Evolutionary conservation across 169 alveolate species (phyloP).

Genomic region (Babesia ovata): DNA sequence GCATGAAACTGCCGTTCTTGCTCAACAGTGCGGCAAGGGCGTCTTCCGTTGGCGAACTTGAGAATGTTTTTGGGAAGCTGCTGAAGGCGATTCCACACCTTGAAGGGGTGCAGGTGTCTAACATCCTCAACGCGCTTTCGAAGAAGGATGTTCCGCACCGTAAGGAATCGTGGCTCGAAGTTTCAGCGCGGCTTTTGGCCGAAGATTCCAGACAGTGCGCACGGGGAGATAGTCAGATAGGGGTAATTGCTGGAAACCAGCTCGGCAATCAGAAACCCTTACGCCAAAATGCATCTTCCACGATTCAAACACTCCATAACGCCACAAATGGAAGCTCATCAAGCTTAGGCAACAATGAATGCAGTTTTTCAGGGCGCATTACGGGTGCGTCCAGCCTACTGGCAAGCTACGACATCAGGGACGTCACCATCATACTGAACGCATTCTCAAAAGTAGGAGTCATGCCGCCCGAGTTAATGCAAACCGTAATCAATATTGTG

Average conservation of each 20-base stretch:
- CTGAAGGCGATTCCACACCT: slow-evolving; percentile 40
- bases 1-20: slow-evolving; percentile 63
- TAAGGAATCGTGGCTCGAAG: slow-evolving; percentile 21
- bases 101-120: slow-evolving; percentile 55
- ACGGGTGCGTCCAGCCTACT: slow-evolving; percentile 1
- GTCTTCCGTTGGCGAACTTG: slow-evolving; percentile 47
- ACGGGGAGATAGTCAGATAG: not conserved
- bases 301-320: not conserved
- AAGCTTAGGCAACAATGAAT: not conserved
- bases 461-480: slow-evolving; percentile 18
- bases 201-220: not conserved
- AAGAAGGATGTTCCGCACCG: slow-evolving; percentile 59
- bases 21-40: slow-evolving; percentile 42
- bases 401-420: slow-evolving; percentile 43
- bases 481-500: slow-evolving; percentile 22
- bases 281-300: not conserved
- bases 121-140: slow-evolving; percentile 45
- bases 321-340: not conserved
- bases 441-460: slow-evolving; percentile 60
- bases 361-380: not conserved
- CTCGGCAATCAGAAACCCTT: not conserved
- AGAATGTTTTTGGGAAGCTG: slow-evolving; percentile 33
- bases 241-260: slow-evolving; percentile 10
- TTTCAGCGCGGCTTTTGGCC: not conserved
- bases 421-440: slow-evolving; percentile 57